Evolutionary conservation across 306 rosid species (phyloP), one percentile per base, ranked within the genome.

Genomic region (Oemleria cerasiformis): DNA sequence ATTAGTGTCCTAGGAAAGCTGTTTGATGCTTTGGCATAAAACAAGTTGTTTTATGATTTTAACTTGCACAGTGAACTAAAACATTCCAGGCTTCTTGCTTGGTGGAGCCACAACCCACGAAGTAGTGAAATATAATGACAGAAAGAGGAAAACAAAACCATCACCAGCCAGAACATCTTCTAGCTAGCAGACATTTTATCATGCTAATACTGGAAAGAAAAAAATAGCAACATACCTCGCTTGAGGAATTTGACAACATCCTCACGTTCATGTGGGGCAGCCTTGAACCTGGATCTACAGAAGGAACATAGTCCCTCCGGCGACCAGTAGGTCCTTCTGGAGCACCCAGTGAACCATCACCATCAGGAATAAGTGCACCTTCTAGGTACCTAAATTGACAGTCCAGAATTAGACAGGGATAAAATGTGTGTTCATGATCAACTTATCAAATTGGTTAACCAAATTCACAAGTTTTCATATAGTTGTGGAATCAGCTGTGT

Each of bases 221-320:
- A 73, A 42, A 63, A 48, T 44, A 47, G 62, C 71, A 64, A 79
- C 81, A 38, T 79, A 91, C 99, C 97, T 88, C 78, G 69, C 70
- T 82, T 9, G 70, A 79, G 47, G 78, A 60, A 71, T 80, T 77
- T 10, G 83, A 78, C 59, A 75, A 53, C 36, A 71, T 70, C 80
- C 78, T 82, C 83, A 94, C 88, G 48, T 85, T 79, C 88, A 91
- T 85, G 83, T 94, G 99, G 17, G 99, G 99, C 20, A 94, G 83
- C 79, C 96, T 86, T 47, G 92, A 89, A 58, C 99, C 97, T 75
- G 99, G 88, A 49, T 73, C 83, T 58, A 92, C 83, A 73, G 88
- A 87, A 77, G 99, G 95, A 76, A 83, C 70, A 69, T 87, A 94
- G 67, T 85, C 90, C 85, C 97, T 91, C 68, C 96, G 79, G 61